These are phyloP conservation scores for Dissophora ornata DNA, from an alignment of 192 early-diverging fungal genomes.

Conservation along the genomic window DNA sequence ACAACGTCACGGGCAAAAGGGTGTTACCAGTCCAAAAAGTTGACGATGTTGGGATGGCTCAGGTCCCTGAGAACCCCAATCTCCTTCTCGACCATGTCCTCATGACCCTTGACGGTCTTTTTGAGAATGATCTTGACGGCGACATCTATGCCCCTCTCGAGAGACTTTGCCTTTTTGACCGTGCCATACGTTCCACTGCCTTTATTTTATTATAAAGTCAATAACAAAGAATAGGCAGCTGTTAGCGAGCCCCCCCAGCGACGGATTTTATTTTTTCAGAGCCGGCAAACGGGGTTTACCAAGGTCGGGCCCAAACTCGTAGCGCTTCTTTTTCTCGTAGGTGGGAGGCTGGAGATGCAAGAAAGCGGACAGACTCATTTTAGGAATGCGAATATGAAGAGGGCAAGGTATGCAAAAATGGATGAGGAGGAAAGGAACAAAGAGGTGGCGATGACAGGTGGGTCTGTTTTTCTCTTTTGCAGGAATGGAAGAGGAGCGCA, in stretches of 20 bases:
- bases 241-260: too few species aligned
- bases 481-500: background rate
- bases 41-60: conserved; percentile 90
- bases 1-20: background rate
- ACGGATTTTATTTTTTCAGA: too few species aligned
- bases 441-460: background rate
- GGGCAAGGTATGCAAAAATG: background rate
- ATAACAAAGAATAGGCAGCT: too few species aligned
- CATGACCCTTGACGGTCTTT: conserved; percentile 81
- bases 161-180: conserved; percentile 72
- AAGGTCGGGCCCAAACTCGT: conserved; percentile 69
- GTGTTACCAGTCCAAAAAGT: conserved; percentile 80
- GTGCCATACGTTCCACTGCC: conserved; percentile 80
- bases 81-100: conserved; percentile 91
- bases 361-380: conserved; percentile 35
- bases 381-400: background rate
- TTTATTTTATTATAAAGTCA: conserved; percentile 8
- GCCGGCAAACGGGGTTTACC: conserved; percentile 39
- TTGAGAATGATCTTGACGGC: conserved; percentile 96
- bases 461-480: too few species aligned
- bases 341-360: conserved; percentile 60
- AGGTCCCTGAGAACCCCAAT: conserved; percentile 87
- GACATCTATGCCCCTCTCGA: conserved; percentile 79
- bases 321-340: conserved; percentile 76
- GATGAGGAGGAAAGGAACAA: background rate